Percentiles rank a stretch among this genome's conserved stretches.
These are phyloP conservation scores for Aspergillus brunneoviolaceus DNA, from an alignment of 2,329 filamentous ascomycete species.

Conservation along the genomic window DNA sequence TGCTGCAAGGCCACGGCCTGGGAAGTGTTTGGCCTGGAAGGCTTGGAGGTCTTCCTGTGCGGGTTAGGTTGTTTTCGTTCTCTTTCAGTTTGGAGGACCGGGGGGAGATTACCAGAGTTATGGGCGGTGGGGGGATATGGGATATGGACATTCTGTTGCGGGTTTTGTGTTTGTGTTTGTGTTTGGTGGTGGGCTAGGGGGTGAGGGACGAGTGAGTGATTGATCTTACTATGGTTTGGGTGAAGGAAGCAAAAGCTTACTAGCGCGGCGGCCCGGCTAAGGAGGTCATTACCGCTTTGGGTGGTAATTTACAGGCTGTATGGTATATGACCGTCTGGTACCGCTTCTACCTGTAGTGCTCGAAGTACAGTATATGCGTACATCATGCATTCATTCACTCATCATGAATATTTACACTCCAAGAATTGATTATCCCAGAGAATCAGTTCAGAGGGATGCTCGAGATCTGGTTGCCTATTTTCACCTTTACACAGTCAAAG, in stretches of 20 bases:
- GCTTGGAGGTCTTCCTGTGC: slow-evolving; percentile 58
- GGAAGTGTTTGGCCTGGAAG: slow-evolving; percentile 64
- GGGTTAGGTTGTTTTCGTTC: background rate
- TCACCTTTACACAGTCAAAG: slow-evolving; percentile 66
- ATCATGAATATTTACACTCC: no score
- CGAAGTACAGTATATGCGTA: background rate
- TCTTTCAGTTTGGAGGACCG: background rate
- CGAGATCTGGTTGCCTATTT: slow-evolving; percentile 69
- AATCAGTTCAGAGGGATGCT: slow-evolving; percentile 27
- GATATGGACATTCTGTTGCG: background rate
- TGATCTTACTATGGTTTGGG: no score
- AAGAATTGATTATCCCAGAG: background rate
- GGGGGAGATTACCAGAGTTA: background rate
- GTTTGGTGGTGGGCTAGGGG: no score
- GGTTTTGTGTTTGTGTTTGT: background rate
- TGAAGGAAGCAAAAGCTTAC: background rate
- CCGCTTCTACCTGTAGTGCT: background rate
- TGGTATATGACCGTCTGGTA: background rate
- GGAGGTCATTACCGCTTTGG: background rate
- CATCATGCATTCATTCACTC: background rate
- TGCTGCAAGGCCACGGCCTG: slow-evolving; percentile 12
- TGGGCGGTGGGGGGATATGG: background rate
- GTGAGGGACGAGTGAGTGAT: no score
- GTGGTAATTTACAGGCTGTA: background rate
- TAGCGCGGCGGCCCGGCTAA: no score